Evolutionary conservation across 768 basidiomycete genomes (phyloP).

Genomic region (Hypholoma fasciculare): DNA sequence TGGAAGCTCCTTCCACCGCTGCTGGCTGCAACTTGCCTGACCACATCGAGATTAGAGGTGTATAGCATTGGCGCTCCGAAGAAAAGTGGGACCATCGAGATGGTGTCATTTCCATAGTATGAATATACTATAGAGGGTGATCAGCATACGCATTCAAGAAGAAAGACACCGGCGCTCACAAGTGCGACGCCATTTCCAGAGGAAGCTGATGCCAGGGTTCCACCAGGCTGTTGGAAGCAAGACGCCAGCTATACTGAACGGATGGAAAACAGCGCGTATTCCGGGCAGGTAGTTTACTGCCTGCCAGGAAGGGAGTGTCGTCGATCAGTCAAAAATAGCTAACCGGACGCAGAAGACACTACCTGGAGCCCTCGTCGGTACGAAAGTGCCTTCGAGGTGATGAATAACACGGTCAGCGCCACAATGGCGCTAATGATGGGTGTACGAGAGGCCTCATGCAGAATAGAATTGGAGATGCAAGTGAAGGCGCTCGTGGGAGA

Average conservation of each 20-base stretch:
- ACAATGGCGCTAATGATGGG: too few species aligned
- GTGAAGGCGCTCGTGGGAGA: too few species aligned
- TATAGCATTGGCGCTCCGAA: not conserved
- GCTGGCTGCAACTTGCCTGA: not conserved
- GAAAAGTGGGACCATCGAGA: not conserved
- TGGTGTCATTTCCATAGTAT: not conserved
- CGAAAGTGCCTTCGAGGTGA: too few species aligned
- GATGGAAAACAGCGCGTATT: slow-evolving; percentile 38
- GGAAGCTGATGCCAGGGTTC: slow-evolving; percentile 36
- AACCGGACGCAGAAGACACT: too few species aligned
- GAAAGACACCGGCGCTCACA: slow-evolving; percentile 23
- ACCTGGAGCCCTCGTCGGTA: too few species aligned
- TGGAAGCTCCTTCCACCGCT: not conserved
- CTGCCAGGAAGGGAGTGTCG: slow-evolving; percentile 21
- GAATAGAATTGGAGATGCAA: too few species aligned
- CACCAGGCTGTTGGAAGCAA: slow-evolving; percentile 42
- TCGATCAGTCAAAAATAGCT: too few species aligned
- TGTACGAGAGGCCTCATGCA: too few species aligned
- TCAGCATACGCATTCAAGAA: not conserved
- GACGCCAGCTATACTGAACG: slow-evolving; percentile 36
- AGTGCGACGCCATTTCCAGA: slow-evolving; percentile 35
- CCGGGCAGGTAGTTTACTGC: slow-evolving; percentile 38
- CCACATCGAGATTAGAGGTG: not conserved
- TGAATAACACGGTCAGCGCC: too few species aligned
- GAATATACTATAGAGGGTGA: not conserved